Evolutionary conservation across 2,329 filamentous ascomycete species (phyloP).

Genomic region (Colletotrichum lentis): DNA sequence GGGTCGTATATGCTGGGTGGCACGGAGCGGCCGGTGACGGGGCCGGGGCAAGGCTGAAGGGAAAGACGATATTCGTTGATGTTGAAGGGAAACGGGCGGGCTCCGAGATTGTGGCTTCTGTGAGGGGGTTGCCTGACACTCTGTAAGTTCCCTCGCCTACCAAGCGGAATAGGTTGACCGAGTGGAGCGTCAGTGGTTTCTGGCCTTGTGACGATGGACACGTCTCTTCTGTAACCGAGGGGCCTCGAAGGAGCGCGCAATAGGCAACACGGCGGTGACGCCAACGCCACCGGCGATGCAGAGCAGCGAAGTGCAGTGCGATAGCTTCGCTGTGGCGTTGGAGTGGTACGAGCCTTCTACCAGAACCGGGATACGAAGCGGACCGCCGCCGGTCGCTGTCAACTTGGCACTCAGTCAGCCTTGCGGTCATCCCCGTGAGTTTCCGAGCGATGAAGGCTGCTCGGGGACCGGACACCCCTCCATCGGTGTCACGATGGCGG

Average conservation of each 20-base stretch:
- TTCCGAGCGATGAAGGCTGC: constrained; percentile 42
- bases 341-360: constrained; percentile 45
- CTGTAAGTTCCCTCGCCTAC: background rate
- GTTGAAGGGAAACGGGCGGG: constrained; percentile 22
- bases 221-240: background rate
- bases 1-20: constrained; percentile 32
- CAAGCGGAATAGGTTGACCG: background rate
- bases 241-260: constrained; percentile 35
- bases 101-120: background rate
- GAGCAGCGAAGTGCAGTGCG: constrained; percentile 37
- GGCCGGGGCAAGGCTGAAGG: background rate
- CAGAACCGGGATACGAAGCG: constrained; percentile 40
- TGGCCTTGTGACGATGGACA: too few species aligned
- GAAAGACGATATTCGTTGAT: constrained; percentile 14
- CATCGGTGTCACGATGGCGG: constrained; percentile 46
- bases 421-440: constrained; percentile 41
- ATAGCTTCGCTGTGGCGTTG: constrained; percentile 19
- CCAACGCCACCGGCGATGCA: constrained; percentile 48
- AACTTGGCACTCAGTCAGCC: constrained; percentile 38
- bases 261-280: constrained; percentile 45
- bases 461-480: background rate
- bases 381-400: constrained; percentile 4
- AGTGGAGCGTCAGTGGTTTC: background rate
- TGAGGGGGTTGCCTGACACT: background rate
- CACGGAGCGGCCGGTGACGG: background rate